phyloP scores from a whole-genome alignment of 2,329 filamentous ascomycete species.

The Calonectria henricotiae region DNA sequence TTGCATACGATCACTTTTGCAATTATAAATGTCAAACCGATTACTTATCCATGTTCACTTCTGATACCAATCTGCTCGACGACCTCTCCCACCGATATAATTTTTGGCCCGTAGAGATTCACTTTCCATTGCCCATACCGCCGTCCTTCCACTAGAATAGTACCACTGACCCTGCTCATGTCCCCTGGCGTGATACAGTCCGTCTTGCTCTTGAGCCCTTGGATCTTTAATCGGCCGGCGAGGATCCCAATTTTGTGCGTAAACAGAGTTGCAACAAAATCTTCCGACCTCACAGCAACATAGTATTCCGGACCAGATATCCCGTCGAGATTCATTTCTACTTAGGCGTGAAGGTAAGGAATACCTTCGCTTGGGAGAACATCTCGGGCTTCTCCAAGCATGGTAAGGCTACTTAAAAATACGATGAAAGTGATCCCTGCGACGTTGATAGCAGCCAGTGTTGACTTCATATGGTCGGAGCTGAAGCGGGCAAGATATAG shows the following conservation, averaged over 20 bases:
- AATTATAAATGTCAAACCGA: no score
- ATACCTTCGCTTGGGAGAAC: neutral
- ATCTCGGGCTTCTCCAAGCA: neutral
- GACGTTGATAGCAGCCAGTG: neutral
- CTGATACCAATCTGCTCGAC: no score
- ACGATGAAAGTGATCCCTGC: neutral
- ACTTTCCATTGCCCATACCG: neutral
- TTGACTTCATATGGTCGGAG: neutral
- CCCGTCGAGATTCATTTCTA: neutral
- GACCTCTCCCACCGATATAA: no score
- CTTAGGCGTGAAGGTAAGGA: neutral
- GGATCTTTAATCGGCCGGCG: neutral
- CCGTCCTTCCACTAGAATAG: constrained; percentile 1
- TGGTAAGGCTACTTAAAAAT: constrained; percentile 3
- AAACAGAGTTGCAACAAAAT: neutral
- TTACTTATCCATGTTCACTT: no score
- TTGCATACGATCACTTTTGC: no score
- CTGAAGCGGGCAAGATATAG: neutral
- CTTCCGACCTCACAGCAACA: neutral
- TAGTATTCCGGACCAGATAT: neutral
- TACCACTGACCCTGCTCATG: neutral
- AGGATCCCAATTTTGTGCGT: neutral
- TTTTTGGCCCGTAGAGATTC: constrained; percentile 2
- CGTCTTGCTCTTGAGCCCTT: neutral
- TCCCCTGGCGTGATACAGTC: neutral